These are phyloP conservation scores for Amanita polypyramis DNA, from an alignment of 768 basidiomycete species.

Conservation along the genomic window DNA sequence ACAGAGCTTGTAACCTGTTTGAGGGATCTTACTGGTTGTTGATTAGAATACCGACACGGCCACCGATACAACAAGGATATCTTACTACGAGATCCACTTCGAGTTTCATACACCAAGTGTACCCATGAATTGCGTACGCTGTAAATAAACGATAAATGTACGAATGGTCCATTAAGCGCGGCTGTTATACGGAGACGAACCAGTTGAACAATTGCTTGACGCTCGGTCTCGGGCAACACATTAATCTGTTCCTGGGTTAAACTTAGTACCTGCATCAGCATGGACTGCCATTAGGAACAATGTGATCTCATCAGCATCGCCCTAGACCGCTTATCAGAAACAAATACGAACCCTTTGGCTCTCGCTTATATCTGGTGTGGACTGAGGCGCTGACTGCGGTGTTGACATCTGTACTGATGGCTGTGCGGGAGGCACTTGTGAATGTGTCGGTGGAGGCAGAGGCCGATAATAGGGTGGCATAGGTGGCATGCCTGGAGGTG, in stretches of 20 bases:
- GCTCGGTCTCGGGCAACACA: constrained; percentile 66
- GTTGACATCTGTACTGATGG: constrained; percentile 19
- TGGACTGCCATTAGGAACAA: too few species aligned
- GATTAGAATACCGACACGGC: neutral
- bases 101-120: constrained; percentile 13
- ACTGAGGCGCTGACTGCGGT: constrained; percentile 13
- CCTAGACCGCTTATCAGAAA: constrained; percentile 7
- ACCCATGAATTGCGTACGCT: constrained; percentile 32
- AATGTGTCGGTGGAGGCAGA: constrained; percentile 20
- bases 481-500: constrained; percentile 21
- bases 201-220: constrained; percentile 70
- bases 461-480: constrained; percentile 26
- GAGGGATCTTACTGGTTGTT: neutral
- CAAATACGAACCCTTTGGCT: constrained; percentile 30
- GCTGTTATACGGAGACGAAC: constrained; percentile 26
- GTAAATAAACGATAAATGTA: neutral
- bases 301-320: constrained; percentile 1
- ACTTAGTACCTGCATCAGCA: constrained; percentile 80
- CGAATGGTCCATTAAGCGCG: neutral
- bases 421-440: constrained; percentile 17
- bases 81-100: neutral
- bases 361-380: constrained; percentile 33
- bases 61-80: neutral
- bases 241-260: constrained; percentile 80
- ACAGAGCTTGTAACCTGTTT: too few species aligned